phyloP scores from a whole-genome alignment of 2,329 filamentous ascomycete genomes.

The Talaromyces sp. region DNA sequence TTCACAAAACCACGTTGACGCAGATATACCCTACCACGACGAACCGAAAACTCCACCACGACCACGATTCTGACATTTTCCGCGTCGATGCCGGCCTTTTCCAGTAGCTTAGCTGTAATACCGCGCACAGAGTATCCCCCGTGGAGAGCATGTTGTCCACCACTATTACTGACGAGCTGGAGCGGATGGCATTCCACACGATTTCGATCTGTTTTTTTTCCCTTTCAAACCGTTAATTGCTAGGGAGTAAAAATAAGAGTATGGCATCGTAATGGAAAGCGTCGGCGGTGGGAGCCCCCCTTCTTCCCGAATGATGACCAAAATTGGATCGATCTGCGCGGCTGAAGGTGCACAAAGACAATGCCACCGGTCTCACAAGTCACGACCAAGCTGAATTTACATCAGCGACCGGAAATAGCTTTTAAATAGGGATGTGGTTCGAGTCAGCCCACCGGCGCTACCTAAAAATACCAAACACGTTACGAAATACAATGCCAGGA shows the following conservation, averaged over 20 bases:
- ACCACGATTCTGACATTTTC: conserved; percentile 50
- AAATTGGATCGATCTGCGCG: not conserved
- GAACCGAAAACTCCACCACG: conserved; percentile 57
- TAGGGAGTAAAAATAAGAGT: conserved; percentile 50
- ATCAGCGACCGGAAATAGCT: conserved; percentile 50
- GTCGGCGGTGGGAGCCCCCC: conserved; percentile 36
- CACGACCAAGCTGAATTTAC: conserved; percentile 44
- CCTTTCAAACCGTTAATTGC: conserved; percentile 27
- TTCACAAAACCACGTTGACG: conserved; percentile 47
- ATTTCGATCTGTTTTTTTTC: conserved; percentile 49
- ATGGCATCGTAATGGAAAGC: conserved; percentile 46
- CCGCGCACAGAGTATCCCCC: conserved; percentile 55
- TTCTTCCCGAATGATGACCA: too few species aligned
- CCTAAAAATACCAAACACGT: not conserved
- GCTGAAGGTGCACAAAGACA: conserved; percentile 55
- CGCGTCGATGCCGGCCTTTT: conserved; percentile 40
- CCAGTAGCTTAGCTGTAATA: conserved; percentile 51
- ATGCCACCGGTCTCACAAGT: conserved; percentile 59
- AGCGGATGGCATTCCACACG: too few species aligned
- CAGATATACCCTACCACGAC: conserved; percentile 52
- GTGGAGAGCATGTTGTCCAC: too few species aligned
- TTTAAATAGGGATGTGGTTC: conserved; percentile 46
- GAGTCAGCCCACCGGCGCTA: not conserved
- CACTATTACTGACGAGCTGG: too few species aligned
- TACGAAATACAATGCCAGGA: not conserved